These are phyloP conservation scores for Puccinia polysora DNA, from an alignment of 1,284 basidiomycete species.

Conservation along the genomic window DNA sequence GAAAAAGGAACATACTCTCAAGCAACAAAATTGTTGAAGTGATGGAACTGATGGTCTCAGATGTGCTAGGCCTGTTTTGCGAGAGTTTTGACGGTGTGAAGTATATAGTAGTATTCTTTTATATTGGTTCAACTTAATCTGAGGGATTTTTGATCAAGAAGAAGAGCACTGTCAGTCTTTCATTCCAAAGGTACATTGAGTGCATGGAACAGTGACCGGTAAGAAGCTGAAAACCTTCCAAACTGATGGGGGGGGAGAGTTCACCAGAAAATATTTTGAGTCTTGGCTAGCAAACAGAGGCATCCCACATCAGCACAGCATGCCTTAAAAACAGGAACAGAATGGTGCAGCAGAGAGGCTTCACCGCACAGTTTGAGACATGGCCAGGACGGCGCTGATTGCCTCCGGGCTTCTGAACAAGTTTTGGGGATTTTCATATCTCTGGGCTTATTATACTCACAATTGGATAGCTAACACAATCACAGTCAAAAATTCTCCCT, in stretches of 20 bases:
- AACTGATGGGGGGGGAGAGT: background rate
- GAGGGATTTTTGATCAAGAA: background rate
- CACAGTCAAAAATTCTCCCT: background rate
- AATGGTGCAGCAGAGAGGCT: background rate
- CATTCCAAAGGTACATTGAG: background rate
- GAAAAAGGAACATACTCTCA: background rate
- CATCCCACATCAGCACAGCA: background rate
- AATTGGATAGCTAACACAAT: background rate
- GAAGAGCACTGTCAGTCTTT: background rate
- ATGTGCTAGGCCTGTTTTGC: slow-evolving; percentile 1
- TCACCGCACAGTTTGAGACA: background rate
- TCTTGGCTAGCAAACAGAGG: background rate
- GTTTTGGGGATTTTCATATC: background rate
- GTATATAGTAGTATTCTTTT: background rate
- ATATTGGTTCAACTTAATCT: background rate
- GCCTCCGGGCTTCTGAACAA: background rate
- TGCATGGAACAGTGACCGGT: background rate
- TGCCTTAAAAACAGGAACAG: background rate
- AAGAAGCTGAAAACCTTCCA: background rate
- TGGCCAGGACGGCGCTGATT: background rate
- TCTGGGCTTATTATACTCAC: background rate
- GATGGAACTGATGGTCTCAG: background rate
- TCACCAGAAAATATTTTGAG: background rate
- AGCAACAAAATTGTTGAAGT: background rate
- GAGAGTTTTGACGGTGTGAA: background rate